Evolutionary conservation across 371 early-diverging fungal species (phyloP), one percentile per base, ranked within the genome.

Genomic region (Lichtheimia hyalospora): DNA sequence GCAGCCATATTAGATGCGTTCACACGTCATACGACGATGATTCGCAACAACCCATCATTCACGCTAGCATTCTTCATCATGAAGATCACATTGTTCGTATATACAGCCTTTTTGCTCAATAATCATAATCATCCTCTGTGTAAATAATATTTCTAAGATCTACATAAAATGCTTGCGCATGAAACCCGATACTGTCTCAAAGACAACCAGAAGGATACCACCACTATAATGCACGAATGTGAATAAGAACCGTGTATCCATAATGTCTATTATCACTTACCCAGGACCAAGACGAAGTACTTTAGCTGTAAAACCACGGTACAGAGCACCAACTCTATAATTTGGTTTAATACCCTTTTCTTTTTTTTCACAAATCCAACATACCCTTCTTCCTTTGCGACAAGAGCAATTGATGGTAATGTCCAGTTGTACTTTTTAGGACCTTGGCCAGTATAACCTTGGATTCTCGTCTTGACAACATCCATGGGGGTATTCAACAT

Each of bases 241-340:
- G 13, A 49, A 18, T 40, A 54, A 14, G 10, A 16, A 23, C 24
- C 3, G 21, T 6, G 34, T 8, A 34, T 34, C 15, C 8, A 3
- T 13, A 6, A 23, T 23, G 15, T 42, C 41, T 43, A 24, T 23
- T 59, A 57, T 90, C 89, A 66, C 95, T 73, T 73, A 76, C 77
- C 80, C 98, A 46, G 98, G 98, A 28, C 98, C 98, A 48, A 98
- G 81, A 74, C 98, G 85, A 60, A 98, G 84, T n/a, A 97, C 97
- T 82, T 97, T 97, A 39, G 97, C 96, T 42, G 92, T 83, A 66
- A 96, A 97, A 23, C 96, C 98, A 84, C 97, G 96, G 84, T 96
- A 98, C 24, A 98, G 77, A 5, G 98, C 92, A 40, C 80, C 82
- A 62, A 89, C 59, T 63, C 89, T 89, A 77, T 18, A 54, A 2